phyloP scores from a whole-genome alignment of 1,139 yeast species.

The Hyphopichia pseudoburtonii region DNA sequence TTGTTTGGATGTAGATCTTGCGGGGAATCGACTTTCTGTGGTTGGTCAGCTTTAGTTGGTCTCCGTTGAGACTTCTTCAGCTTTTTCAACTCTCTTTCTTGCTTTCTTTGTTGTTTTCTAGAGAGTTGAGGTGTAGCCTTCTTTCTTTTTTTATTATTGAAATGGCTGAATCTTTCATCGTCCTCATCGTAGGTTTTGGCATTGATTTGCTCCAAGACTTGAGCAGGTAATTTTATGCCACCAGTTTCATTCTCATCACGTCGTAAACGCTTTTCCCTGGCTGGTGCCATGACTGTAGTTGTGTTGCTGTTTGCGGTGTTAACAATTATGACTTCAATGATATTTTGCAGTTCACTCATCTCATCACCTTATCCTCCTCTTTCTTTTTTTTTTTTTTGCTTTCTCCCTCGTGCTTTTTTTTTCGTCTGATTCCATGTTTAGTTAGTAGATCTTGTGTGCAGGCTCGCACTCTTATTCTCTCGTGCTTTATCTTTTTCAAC shows the following conservation, averaged over 20 bases:
- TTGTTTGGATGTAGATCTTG: no score
- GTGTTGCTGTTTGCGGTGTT: no score
- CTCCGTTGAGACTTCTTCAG: slow-evolving; percentile 25
- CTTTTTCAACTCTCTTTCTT: slow-evolving; percentile 53
- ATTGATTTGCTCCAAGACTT: slow-evolving; percentile 62
- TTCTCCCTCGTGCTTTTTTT: no score
- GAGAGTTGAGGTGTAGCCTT: slow-evolving; percentile 27
- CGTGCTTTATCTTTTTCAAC: no score
- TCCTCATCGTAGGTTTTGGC: slow-evolving; percentile 42
- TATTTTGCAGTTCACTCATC: no score
- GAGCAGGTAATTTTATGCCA: slow-evolving; percentile 66
- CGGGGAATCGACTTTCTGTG: no score
- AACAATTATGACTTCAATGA: no score
- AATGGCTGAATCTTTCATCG: slow-evolving; percentile 27
- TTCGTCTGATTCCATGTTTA: no score
- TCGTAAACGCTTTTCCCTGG: background rate
- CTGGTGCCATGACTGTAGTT: no score
- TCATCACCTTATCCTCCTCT: background rate
- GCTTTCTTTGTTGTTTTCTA: slow-evolving; percentile 59
- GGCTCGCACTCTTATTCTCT: no score
- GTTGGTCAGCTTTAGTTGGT: slow-evolving; percentile 3
- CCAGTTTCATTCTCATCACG: slow-evolving; percentile 25
- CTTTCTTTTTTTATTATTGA: slow-evolving; percentile 26
- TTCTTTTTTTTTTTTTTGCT: no score
- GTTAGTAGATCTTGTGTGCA: no score